phyloP scores from a whole-genome alignment of 345 rosid genomes.

The Clausena lansium region DNA sequence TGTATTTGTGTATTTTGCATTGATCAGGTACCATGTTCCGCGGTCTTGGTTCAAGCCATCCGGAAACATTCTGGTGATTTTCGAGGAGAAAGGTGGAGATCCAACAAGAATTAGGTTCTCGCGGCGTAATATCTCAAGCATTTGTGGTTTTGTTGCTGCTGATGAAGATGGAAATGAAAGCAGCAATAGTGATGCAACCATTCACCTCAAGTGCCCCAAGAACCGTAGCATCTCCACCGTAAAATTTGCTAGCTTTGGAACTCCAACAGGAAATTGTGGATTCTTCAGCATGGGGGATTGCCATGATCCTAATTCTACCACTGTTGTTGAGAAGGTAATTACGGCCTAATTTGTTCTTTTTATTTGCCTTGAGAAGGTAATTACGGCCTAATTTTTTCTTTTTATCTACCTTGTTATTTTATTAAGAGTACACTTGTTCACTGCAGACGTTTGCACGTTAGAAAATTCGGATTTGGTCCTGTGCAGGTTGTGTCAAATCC shows the following conservation, averaged over 20 bases:
- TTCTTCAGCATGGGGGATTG: constrained; percentile 50
- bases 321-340: constrained; percentile 47
- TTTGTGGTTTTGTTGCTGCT: constrained; percentile 39
- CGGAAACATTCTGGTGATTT: constrained; percentile 74
- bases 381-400: too few relatives aligned
- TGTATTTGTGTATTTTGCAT: not conserved
- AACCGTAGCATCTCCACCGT: constrained; percentile 32
- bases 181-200: constrained; percentile 17
- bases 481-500: too few relatives aligned
- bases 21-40: constrained; percentile 87
- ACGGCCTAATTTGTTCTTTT: too few relatives aligned
- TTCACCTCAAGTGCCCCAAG: constrained; percentile 44
- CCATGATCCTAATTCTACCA: constrained; percentile 47
- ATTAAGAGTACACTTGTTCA: not conserved
- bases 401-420: too few relatives aligned
- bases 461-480: too few relatives aligned
- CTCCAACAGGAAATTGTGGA: constrained; percentile 56
- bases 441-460: not conserved
- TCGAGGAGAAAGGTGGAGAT: constrained; percentile 90
- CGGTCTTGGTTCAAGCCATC: constrained; percentile 94
- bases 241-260: constrained; percentile 65
- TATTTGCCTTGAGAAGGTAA: constrained; percentile 32
- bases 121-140: constrained; percentile 47
- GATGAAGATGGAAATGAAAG: constrained; percentile 26
- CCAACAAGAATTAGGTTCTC: constrained; percentile 67